phyloP scores from a whole-genome alignment of 306 rosid genomes.

The Casuarina equisetifolia region DNA sequence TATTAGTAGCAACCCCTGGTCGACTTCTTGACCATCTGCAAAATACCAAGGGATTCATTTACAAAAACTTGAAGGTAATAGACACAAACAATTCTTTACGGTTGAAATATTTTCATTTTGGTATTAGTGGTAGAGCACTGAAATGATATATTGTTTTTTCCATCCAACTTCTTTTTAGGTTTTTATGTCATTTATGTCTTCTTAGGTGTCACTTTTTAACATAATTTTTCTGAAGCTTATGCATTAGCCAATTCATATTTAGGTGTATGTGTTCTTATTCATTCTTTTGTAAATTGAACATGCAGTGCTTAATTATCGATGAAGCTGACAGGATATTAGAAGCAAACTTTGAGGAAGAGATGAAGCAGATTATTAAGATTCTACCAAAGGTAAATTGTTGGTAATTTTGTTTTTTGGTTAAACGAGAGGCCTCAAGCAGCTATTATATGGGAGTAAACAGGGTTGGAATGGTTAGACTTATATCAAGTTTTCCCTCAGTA shows the following conservation, averaged over 20 bases:
- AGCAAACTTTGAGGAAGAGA: constrained; percentile 94
- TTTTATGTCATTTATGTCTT: background rate
- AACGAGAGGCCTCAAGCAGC: background rate
- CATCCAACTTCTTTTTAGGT: background rate
- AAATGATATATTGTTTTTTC: background rate
- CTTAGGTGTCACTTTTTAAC: background rate
- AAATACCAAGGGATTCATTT: constrained; percentile 77
- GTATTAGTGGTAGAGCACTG: background rate
- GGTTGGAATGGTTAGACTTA: constrained; percentile 6
- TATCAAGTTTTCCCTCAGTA: background rate
- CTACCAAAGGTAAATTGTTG: constrained; percentile 70
- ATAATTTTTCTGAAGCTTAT: background rate
- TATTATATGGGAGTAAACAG: background rate
- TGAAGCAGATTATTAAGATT: constrained; percentile 78
- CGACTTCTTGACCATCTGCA: constrained; percentile 96
- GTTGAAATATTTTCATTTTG: background rate
- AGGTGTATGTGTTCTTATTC: background rate
- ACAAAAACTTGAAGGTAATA: constrained; percentile 68
- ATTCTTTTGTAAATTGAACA: constrained; percentile 30
- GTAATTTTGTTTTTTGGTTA: background rate
- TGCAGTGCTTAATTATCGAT: constrained; percentile 87
- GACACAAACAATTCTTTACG: background rate
- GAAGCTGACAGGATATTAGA: constrained; percentile 98
- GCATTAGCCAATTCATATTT: too few species aligned
- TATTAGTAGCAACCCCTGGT: constrained; percentile 92